Evolutionary conservation across 306 rosid genomes (phyloP), one percentile per base, ranked within the genome.

Genomic region (Fagus sylvatica): DNA sequence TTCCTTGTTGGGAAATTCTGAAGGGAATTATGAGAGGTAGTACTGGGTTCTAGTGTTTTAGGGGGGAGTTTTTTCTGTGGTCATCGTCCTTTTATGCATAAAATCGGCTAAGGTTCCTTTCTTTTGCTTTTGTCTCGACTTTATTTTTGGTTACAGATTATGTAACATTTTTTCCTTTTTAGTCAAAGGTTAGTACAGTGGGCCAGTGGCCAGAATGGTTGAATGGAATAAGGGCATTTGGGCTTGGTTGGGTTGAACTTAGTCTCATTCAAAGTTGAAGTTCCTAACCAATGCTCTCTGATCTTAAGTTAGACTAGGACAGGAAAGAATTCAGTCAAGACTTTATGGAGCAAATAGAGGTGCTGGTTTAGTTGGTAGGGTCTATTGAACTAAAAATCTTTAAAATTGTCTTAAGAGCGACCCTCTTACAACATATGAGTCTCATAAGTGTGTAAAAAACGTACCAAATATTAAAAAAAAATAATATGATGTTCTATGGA

Each of bases 121-220:
- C 76, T 82, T 85, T 87, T 84, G 80, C 88, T 87, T 87, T 84
- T 34, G 9, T 11, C 62, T 80, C 19, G 39, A 80, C 84, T 75
- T 89, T 88, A 68, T 80, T 78, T 77, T 72, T 75, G 75, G 74
- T 74, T 69, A 79, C 72, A 74, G 56, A 71, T 72, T 79, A 53
- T 81, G 22, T 40, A 37, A 53, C 73, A 37, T 82, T 74, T 78
- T 74, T 78, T 67, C 43, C 11, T 54, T 71, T 62, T 71, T 36
- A 53, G 84, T 76, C 74, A 80, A 67, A 56, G 83, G 54, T 11
- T 30, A 51, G 34, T 66, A 69, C 49, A 54, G 57, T 69, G 80
- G 71, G 62, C 43, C 74, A 69, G 17, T 67, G 75, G 34, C 69
- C 76, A 70, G 56, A 53, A 36, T 72, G 43, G 82, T 76, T 59